A percentile compares a stretch with the other conserved stretches of the same genome.
These are phyloP conservation scores for Cystobasidiaceae sp. DNA, from an alignment of 1,284 basidiomycete species.

Conservation along the genomic window DNA sequence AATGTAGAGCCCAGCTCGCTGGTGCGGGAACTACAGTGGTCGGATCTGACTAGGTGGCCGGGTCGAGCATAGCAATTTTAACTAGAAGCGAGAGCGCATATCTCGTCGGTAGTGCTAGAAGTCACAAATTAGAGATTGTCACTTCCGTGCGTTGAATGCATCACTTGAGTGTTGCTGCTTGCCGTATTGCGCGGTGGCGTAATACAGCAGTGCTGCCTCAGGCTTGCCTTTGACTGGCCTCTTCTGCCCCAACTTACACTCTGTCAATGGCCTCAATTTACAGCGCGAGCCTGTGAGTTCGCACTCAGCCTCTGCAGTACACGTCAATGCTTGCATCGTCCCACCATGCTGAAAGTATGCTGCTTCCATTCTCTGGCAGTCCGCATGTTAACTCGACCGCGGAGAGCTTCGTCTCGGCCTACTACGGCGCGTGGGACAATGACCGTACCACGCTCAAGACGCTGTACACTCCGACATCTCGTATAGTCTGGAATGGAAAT, in stretches of 20 bases:
- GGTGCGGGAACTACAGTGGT: constrained; percentile 2
- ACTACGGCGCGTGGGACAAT: constrained; percentile 31
- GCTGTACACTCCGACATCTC: constrained; percentile 23
- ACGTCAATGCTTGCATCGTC: background rate
- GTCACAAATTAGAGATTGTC: background rate
- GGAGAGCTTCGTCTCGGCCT: constrained; percentile 25
- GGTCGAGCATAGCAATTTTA: too few species aligned
- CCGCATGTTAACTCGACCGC: constrained; percentile 26
- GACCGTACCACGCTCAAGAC: constrained; percentile 21
- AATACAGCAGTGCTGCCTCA: too few species aligned
- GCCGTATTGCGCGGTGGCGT: too few species aligned
- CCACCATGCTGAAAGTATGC: background rate
- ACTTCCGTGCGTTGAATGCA: too few species aligned
- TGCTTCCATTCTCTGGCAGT: background rate
- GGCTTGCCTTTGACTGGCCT: too few species aligned
- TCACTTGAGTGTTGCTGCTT: too few species aligned
- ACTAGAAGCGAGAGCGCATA: background rate
- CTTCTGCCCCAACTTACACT: background rate
- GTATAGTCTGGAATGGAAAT: constrained; percentile 31
- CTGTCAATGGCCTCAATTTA: background rate
- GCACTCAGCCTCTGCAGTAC: background rate
- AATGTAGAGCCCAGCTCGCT: constrained; percentile 10
- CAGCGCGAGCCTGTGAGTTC: constrained; percentile 23
- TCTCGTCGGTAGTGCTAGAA: background rate
- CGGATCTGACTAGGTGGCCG: constrained; percentile 10